Conservation (phyloP, 139 green algal genomes). For the Diplosphaera chodatii region DNA sequence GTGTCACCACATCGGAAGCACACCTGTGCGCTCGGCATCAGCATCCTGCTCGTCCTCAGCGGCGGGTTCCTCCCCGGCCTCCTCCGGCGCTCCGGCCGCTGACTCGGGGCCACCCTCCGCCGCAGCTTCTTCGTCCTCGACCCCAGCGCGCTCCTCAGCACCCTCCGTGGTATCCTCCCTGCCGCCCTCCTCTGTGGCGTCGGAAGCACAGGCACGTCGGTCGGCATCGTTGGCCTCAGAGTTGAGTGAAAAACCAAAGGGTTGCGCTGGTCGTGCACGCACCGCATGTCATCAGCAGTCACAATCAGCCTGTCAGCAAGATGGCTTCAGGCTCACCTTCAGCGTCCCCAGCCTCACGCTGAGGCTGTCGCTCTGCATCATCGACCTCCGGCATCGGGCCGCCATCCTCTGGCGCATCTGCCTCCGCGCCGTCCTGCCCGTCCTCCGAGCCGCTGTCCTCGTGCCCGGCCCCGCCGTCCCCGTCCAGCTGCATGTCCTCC, state of each 20-base stretch:
- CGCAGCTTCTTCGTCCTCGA: conserved; percentile 21
- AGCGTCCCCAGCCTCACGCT: not conserved
- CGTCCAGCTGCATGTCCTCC: conserved; percentile 81
- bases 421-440: conserved; percentile 17
- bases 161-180: conserved; percentile 11
- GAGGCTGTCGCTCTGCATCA: not conserved
- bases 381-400: not conserved
- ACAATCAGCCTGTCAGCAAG: no score
- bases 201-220: no score
- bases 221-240: no score
- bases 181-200: conserved; percentile 8
- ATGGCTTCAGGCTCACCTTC: no score
- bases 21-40: not conserved
- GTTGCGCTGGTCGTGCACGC: no score
- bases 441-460: conserved; percentile 15
- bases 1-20: no score
- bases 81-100: not conserved
- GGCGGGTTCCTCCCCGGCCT: conserved; percentile 13
- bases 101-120: conserved; percentile 17
- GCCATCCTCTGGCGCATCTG: conserved; percentile 20
- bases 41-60: conserved; percentile 17
- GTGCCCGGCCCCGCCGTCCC: conserved; percentile 30
- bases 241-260: no score
- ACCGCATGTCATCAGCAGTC: no score
- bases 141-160: conserved; percentile 14